These are phyloP conservation scores for Falciphora oryzae DNA, from an alignment of 2,329 filamentous ascomycete genomes.

Conservation along the genomic window DNA sequence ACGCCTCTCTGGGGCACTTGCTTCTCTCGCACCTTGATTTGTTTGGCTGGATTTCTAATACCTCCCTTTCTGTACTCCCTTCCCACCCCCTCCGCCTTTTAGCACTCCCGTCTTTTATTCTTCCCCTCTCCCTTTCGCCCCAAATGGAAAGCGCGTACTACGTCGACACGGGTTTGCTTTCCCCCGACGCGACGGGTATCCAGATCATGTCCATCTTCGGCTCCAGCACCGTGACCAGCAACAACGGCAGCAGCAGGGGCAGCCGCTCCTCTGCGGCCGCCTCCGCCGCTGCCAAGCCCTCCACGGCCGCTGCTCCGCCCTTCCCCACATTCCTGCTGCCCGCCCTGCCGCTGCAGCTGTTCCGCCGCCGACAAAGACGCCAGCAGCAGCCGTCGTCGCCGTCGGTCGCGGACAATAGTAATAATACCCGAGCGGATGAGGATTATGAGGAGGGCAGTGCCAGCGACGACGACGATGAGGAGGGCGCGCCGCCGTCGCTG, in stretches of 20 bases:
- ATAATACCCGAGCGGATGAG: background rate
- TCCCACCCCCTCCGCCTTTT: background rate
- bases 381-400: background rate
- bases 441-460: background rate
- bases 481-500: conserved; percentile 14
- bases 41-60: background rate
- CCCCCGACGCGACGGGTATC: background rate
- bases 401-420: background rate
- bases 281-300: too few relatives aligned
- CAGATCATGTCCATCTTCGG: background rate
- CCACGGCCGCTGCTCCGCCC: conserved; percentile 1
- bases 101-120: background rate
- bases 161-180: background rate
- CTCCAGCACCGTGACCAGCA: background rate
- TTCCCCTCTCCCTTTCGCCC: background rate
- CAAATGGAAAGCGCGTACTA: background rate
- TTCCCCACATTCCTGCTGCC: conserved; percentile 19
- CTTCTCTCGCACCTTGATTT: background rate
- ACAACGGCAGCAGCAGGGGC: background rate
- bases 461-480: conserved; percentile 2
- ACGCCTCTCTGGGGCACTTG: background rate
- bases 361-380: conserved; percentile 11
- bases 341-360: conserved; percentile 19
- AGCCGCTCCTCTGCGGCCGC: too few relatives aligned
- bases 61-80: background rate